These are phyloP conservation scores for Colletotrichum acutatum DNA, from an alignment of 2,329 filamentous ascomycete species.

Conservation along the genomic window DNA sequence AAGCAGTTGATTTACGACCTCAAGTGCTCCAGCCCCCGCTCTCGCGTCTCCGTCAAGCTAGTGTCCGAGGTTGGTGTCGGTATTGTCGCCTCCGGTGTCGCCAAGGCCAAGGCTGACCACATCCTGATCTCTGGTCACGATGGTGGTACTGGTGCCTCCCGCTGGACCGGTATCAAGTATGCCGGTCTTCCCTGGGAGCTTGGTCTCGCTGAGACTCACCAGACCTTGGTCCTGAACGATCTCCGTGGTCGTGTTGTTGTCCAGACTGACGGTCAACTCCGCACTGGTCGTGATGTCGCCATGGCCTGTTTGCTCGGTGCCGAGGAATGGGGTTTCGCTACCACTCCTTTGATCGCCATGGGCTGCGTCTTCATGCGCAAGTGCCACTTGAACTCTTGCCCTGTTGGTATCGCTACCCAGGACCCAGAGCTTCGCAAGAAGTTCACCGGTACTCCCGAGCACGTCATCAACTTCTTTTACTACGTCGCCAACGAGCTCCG, in stretches of 20 bases:
- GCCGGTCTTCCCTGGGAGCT: conserved; percentile 97
- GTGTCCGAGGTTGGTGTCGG: conserved; percentile 97
- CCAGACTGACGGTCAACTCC: conserved; percentile 94
- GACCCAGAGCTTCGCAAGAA: conserved; percentile 95
- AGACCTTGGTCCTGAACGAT: conserved; percentile 95
- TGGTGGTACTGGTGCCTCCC: conserved; percentile 93
- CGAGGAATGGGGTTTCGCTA: conserved; percentile 98
- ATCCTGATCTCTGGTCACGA: conserved; percentile 97
- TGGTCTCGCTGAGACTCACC: conserved; percentile 95
- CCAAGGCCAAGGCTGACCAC: conserved; percentile 96
- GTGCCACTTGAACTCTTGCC: conserved; percentile 80
- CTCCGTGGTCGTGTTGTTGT: conserved; percentile 95
- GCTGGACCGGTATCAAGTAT: conserved; percentile 99
- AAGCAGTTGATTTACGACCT: conserved; percentile 98
- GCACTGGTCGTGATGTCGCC: conserved; percentile 92
- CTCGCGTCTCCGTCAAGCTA: conserved; percentile 95
- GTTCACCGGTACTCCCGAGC: conserved; percentile 91
- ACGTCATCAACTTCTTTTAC: conserved; percentile 99
- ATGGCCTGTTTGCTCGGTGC: conserved; percentile 95
- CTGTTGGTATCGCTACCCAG: conserved; percentile 94
- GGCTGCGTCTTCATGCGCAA: conserved; percentile 96
- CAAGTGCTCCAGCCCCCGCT: conserved; percentile 93
- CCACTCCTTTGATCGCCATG: conserved; percentile 94
- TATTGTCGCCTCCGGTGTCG: conserved; percentile 96
- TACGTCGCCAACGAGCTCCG: conserved; percentile 96